Evolutionary conservation across 345 rosid species (phyloP), one percentile per base, ranked within the genome.

Genomic region (Eucalyptus lansdowneana): DNA sequence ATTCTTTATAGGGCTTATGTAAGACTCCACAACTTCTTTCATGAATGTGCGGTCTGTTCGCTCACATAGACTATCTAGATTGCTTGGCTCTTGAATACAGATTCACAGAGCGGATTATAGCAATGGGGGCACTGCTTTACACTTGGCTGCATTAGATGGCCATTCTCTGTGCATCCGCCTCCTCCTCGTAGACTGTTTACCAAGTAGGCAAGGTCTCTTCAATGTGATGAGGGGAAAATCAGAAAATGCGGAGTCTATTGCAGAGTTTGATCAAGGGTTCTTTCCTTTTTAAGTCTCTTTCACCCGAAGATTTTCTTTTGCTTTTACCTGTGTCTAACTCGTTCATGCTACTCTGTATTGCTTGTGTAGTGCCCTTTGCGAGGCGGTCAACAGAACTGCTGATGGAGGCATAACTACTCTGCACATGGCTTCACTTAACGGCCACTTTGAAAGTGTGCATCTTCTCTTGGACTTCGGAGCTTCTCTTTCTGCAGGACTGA

Each of bases 91-190:
- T 50, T 90, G 53, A 86, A 88, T 54, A 56, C 67, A 98, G 99
- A 95, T 98, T 94, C 98, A 96, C 92, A 95, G 95, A 94, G 92
- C 96, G 86, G 99, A 98, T 92, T 97, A 96, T 92, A 91, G 96
- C 54, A 98, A 98, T 87, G 99, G 99, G 58, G 99, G 98, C 60
- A 97, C 98, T 89, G 99, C 99, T 81, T 94, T 98, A 19, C 99
- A 97, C 90, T 94, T 98, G 87, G 97, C 98, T 88, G 97, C 99
- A 89, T 89, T 97, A 90, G 96, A 97, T 92, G 99, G 99, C 87
- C 98, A 98, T 85, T 91, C 97, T 89, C 92, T 94, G 89, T 96
- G 99, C 90, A 94, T 97, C 86, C 94, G 99, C 92, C 96, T 98
- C 40, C 94, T 97, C 80, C 97, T 96, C 89, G 95, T 97, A 1